Base-by-base conservation (phyloP, 768 basidiomycete genomes). In the Daedaleopsis sinensis region DNA sequence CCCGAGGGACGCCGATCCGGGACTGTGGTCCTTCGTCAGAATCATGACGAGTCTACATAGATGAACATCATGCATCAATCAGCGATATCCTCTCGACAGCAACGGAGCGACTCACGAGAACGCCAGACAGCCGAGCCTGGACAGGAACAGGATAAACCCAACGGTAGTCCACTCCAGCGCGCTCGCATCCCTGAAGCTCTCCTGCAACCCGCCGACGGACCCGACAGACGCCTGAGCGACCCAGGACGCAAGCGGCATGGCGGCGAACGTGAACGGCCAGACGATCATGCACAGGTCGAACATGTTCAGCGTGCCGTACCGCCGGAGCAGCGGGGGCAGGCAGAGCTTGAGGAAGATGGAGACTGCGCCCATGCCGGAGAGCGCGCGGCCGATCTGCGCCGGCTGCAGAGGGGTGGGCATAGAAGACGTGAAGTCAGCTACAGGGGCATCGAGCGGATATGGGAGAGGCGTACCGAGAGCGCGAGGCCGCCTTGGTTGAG, bases 341-440 rank as follows among this genome's bases (percentile, higher is more conserved):
- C 79, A 73, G 21, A 85, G 65, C 65, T 88, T 87, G 44, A 86
- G 77, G 7, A 72, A 61, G 35, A 80, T 79, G n/a, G 84, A 78
- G 46, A 84, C 79, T 6, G 70, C 55, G 35, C 87, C 87, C 32
- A 82, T 77, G 27, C 76, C 68, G 13, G 86, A 82, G 36, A 89
- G 77, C 1, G 85, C 80, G 66, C 79, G 79, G 18, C 87, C 88
- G 49, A 88, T 89, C 69, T 85, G 76, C 43, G 79, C 76, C 12
- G 80, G 78, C 84, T 88, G 47, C 24, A 32, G 27, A 32, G 27
- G 27, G 27, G 27, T 32, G 27, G 27, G 7, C 27, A 7, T 32
- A 7, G 3, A 7, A 32, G 27, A 32, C 27, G 27, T 38, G 16
- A 19, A 27, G 27, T 27, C 21, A 23, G 23, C 38, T 47, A 1